Percentiles rank a stretch among this genome's conserved stretches.
These are phyloP conservation scores for Phytophthora melonis DNA, from an alignment of 352 stramenopile species.

Conservation along the genomic window DNA sequence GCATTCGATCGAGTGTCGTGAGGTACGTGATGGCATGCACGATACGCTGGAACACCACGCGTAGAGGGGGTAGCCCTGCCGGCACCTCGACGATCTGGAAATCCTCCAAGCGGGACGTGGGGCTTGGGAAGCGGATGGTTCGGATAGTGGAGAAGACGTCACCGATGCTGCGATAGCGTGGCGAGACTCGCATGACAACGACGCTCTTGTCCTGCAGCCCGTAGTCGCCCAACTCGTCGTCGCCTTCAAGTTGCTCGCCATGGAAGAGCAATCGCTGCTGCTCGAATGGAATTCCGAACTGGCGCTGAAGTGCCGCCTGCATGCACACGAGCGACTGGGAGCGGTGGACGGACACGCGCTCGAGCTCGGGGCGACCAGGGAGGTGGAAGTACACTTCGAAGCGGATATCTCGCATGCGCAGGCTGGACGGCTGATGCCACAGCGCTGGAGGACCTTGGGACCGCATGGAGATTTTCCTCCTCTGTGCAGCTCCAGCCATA, in stretches of 20 bases:
- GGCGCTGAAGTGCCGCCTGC: slow-evolving; percentile 64
- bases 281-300: slow-evolving; percentile 66
- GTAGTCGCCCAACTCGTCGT: slow-evolving; percentile 68
- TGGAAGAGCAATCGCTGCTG: slow-evolving; percentile 70
- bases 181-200: slow-evolving; percentile 53
- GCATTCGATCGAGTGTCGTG: slow-evolving; percentile 58
- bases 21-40: slow-evolving; percentile 68
- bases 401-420: slow-evolving; percentile 38
- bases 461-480: slow-evolving; percentile 14
- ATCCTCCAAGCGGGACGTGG: slow-evolving; percentile 45
- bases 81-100: slow-evolving; percentile 71
- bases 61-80: slow-evolving; percentile 61
- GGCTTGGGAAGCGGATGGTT: slow-evolving; percentile 52
- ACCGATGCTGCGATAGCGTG: slow-evolving; percentile 68
- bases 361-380: slow-evolving; percentile 38
- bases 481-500: slow-evolving; percentile 19
- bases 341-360: slow-evolving; percentile 51
- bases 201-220: slow-evolving; percentile 64
- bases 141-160: slow-evolving; percentile 72
- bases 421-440: slow-evolving; percentile 31
- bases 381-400: slow-evolving; percentile 69
- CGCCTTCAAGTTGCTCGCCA: slow-evolving; percentile 63
- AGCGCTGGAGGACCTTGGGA: slow-evolving; percentile 2
- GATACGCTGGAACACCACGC: slow-evolving; percentile 67
- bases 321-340: slow-evolving; percentile 63